Evolutionary conservation across 257 asterid species (phyloP).

Genomic region (Solanum phureja): DNA sequence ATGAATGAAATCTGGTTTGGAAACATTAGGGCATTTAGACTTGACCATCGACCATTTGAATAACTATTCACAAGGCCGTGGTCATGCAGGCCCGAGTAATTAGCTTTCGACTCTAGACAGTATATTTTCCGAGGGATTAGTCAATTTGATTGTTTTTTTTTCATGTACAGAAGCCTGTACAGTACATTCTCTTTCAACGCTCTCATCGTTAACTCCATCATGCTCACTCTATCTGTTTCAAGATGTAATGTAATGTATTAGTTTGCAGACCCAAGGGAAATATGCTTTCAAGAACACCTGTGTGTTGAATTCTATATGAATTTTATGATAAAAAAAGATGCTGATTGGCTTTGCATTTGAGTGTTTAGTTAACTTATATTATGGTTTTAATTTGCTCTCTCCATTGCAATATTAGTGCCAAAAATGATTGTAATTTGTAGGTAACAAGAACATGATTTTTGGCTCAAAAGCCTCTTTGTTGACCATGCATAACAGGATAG

Average conservation of each 20-base stretch:
- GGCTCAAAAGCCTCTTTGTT: neutral
- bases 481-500: neutral
- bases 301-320: neutral
- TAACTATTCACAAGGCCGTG: neutral
- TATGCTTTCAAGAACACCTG: neutral
- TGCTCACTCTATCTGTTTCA: neutral
- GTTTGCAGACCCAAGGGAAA: neutral
- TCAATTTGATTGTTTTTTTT: neutral
- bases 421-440: neutral
- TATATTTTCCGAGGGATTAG: neutral
- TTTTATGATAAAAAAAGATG: neutral
- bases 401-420: neutral
- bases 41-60: neutral
- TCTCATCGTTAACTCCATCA: neutral
- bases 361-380: neutral
- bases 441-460: neutral
- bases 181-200: conserved; percentile 14
- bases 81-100: neutral
- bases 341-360: neutral
- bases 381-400: neutral
- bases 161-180: conserved; percentile 33
- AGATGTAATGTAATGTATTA: neutral
- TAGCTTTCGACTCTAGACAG: neutral
- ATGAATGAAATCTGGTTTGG: conserved; percentile 29
- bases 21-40: neutral